phyloP scores from a whole-genome alignment of 2,329 filamentous ascomycete genomes.

The Neofusicoccum cordaticola region DNA sequence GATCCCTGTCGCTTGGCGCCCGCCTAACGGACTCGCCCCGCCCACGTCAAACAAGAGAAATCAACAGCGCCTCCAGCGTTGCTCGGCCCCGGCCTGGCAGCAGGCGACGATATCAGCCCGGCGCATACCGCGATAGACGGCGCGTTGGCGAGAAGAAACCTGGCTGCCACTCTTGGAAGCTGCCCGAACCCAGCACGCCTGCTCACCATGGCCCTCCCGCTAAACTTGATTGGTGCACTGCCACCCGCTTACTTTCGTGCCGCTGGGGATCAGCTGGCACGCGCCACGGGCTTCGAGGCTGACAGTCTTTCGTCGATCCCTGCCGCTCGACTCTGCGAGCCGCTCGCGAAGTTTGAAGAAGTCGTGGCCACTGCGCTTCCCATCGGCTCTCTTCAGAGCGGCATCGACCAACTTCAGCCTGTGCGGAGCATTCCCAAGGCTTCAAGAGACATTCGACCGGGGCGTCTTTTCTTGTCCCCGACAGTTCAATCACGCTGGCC shows the following conservation, averaged over 20 bases:
- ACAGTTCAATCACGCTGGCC: too few relatives aligned
- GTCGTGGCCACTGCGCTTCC: too few relatives aligned
- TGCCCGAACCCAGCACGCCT: neutral
- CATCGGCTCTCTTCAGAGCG: too few relatives aligned
- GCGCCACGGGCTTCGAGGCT: neutral
- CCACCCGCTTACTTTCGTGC: neutral
- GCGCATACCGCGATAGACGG: neutral
- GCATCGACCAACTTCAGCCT: too few relatives aligned
- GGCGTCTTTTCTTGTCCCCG: too few relatives aligned
- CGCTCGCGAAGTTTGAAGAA: neutral
- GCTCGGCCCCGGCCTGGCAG: neutral
- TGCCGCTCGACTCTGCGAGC: neutral
- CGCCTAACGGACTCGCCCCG: constrained; percentile 8
- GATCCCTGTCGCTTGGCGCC: constrained; percentile 16
- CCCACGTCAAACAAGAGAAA: neutral
- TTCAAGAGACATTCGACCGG: too few relatives aligned
- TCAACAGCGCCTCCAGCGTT: neutral
- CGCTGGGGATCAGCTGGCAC: constrained; percentile 3
- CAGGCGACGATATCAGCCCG: neutral
- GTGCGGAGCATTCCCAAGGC: too few relatives aligned
- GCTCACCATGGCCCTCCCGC: neutral
- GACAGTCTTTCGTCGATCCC: neutral
- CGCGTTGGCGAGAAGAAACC: neutral
- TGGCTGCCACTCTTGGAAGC: neutral
- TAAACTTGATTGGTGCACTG: neutral